Evolutionary conservation across 2,329 filamentous ascomycete species (phyloP).

Genomic region (Colletotrichum cuscutae): DNA sequence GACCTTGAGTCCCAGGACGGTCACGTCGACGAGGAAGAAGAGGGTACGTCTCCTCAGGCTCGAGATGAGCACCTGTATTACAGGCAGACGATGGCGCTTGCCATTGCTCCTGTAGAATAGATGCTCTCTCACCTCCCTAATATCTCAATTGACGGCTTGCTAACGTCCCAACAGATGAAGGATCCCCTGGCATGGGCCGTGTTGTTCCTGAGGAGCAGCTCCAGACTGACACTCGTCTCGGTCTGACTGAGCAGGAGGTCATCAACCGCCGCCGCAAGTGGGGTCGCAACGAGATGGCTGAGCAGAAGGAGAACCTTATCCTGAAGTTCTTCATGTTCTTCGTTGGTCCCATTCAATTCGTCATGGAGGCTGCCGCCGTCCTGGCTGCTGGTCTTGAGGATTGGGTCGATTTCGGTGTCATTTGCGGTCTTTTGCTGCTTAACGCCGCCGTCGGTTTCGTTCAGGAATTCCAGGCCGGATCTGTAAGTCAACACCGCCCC

Average conservation of each 20-base stretch:
- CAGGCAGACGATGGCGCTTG: background rate
- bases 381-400: slow-evolving; percentile 86
- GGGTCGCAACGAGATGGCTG: slow-evolving; percentile 87
- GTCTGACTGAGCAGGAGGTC: slow-evolving; percentile 80
- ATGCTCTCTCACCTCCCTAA: too few relatives aligned
- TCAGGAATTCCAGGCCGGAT: slow-evolving; percentile 90
- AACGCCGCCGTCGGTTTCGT: slow-evolving; percentile 89
- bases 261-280: slow-evolving; percentile 71
- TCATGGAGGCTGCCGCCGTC: slow-evolving; percentile 88
- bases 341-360: slow-evolving; percentile 89
- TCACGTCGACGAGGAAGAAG: slow-evolving; percentile 72
- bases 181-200: slow-evolving; percentile 64
- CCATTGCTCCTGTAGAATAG: background rate
- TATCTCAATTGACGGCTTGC: background rate
- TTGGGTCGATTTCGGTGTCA: slow-evolving; percentile 95
- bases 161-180: slow-evolving; percentile 39
- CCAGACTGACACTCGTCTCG: slow-evolving; percentile 77
- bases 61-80: background rate
- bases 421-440: slow-evolving; percentile 83
- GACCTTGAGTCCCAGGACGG: slow-evolving; percentile 87
- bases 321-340: slow-evolving; percentile 88
- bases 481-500: slow-evolving; percentile 43
- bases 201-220: slow-evolving; percentile 79
- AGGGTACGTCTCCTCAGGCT: slow-evolving; percentile 46
- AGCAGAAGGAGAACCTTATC: slow-evolving; percentile 86